Conservation (phyloP, 805 yeast species). For the Candida suzukii region DNA sequence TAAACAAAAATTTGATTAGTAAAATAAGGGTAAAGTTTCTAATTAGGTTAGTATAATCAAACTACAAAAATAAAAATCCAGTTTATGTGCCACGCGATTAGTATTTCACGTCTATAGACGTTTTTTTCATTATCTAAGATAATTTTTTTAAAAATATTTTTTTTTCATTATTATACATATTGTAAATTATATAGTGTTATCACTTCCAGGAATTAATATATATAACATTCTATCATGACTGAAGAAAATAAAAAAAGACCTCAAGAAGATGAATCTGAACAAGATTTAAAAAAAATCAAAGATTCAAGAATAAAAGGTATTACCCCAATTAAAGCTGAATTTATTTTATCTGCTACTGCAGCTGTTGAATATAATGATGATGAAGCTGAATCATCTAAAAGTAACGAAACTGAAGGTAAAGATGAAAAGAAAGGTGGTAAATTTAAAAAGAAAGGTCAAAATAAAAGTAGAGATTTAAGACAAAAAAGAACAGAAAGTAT, state of each 20-base stretch:
- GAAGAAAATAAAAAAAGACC: slow-evolving; percentile 10
- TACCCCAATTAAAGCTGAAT: slow-evolving; percentile 75
- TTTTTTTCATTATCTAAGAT: too few relatives aligned
- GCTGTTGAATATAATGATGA: slow-evolving; percentile 31
- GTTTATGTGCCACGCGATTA: too few relatives aligned
- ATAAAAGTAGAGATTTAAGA: slow-evolving; percentile 69
- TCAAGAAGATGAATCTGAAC: not conserved
- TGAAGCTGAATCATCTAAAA: slow-evolving; percentile 39
- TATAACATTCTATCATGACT: not conserved
- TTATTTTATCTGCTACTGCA: slow-evolving; percentile 28
- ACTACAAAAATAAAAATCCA: too few relatives aligned
- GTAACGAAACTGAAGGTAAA: slow-evolving; percentile 28
- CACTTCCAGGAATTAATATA: too few relatives aligned
- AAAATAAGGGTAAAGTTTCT: too few relatives aligned
- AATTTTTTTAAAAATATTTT: too few relatives aligned
- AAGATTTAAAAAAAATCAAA: not conserved
- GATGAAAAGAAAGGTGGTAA: slow-evolving; percentile 28
- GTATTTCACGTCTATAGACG: too few relatives aligned
- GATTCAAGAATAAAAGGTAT: slow-evolving; percentile 43
- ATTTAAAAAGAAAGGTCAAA: slow-evolving; percentile 60
- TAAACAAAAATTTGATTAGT: too few relatives aligned
- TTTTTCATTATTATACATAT: too few relatives aligned
- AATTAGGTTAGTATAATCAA: too few relatives aligned
- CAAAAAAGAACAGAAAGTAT: slow-evolving; percentile 56
- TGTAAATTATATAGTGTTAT: too few relatives aligned